phyloP scores from a whole-genome alignment of 2,329 filamentous ascomycete species.

The Aureobasidium sp. region DNA sequence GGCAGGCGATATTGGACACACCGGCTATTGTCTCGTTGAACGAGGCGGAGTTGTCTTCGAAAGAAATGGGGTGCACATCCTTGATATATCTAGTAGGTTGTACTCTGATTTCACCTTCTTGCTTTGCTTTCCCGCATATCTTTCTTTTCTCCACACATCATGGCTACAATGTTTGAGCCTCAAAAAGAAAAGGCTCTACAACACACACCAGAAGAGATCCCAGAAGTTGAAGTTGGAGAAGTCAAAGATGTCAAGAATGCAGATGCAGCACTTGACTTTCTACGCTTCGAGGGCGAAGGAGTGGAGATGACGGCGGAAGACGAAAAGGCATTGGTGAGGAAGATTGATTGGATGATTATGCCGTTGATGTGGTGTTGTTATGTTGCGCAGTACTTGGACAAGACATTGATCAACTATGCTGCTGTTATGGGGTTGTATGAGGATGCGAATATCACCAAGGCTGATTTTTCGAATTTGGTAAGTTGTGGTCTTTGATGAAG shows the following conservation, averaged over 20 bases:
- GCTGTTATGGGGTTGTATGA: slow-evolving; percentile 33
- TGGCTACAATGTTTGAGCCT: background rate
- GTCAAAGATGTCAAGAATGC: slow-evolving; percentile 21
- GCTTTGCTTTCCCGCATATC: background rate
- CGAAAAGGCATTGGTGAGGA: slow-evolving; percentile 22
- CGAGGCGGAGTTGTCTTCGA: background rate
- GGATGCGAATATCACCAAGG: slow-evolving; percentile 26
- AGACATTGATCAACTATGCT: slow-evolving; percentile 33
- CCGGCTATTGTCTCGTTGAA: background rate
- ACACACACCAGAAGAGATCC: background rate
- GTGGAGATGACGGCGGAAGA: slow-evolving; percentile 17
- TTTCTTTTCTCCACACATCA: background rate
- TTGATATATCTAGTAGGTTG: background rate
- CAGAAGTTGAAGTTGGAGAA: slow-evolving; percentile 16
- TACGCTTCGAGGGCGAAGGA: slow-evolving; percentile 20
- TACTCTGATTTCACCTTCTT: background rate
- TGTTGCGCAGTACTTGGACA: slow-evolving; percentile 33
- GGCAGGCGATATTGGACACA: background rate
- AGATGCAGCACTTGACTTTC: slow-evolving; percentile 24
- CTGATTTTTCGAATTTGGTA: slow-evolving; percentile 27
- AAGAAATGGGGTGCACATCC: background rate
- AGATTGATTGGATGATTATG: slow-evolving; percentile 34
- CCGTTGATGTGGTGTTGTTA: slow-evolving; percentile 32
- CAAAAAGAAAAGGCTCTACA: slow-evolving; percentile 9
- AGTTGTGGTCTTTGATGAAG: background rate